Base-by-base conservation (phyloP, 1,139 yeast species). In the Geotrichum histeridarum region DNA sequence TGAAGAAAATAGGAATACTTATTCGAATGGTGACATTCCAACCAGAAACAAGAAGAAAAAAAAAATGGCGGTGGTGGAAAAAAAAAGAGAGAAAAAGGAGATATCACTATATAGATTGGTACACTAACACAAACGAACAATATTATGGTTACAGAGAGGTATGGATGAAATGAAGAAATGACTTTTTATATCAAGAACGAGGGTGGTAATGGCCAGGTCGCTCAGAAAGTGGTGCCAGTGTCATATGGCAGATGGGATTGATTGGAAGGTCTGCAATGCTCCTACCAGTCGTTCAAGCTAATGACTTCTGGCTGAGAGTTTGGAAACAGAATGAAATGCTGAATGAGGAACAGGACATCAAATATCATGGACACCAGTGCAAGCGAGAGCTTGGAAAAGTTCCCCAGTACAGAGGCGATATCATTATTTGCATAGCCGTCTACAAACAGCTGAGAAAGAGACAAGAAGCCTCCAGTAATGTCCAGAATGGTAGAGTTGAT, bases 381-480 rank as follows among this genome's bases (percentile, higher is more conserved):
- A 36, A 60, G 60, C 30, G 45, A 31, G 38, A 51, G 49, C 36
- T 51, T 50, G 14, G 50, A 48, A 12, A 55, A 44, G 30, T 50
- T 50, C 2, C 48, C 56, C 14, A 33, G 31, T 8, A 39, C 31
- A 15, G 46, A 50, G n/a, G 36, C 54, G 41, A 69, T 49, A 51
- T 69, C 72, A 39, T 67, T 55, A 8, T 59, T 61, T 12, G 68
- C 57, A 51, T 62, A 60, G 8, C 69, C 74, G 54, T 72, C 75
- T n/a, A 75, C 46, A n/a, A 74, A 62, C 35, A 83, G 66, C 64
- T 83, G 87, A 3, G 64, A 37, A 14, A 78, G 62, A 0, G 83
- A 77, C 39, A 80, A 74, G 0, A 75, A 32, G 9, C 85, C 81
- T 6, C 89, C 89, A 1, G 72, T 59, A 9, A 79, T 62, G 67